Conservation (phyloP, 176 grass and related monocot genomes). For the Carex kokanica region DNA sequence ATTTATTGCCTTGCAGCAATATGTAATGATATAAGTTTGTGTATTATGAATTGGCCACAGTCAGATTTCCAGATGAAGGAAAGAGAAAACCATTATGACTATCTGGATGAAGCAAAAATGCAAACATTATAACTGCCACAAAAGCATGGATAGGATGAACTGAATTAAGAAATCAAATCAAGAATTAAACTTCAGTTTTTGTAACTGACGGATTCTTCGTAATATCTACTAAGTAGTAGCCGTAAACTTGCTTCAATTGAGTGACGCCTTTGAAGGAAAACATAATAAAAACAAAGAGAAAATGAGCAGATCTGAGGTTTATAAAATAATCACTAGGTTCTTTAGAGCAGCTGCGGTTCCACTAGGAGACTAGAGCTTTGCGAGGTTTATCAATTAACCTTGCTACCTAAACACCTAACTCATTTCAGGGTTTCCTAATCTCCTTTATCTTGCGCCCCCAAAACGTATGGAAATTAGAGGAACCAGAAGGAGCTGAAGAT, state of each 20-base stretch:
- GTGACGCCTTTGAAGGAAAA: background rate
- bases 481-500: background rate
- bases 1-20: background rate
- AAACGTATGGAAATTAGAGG: background rate
- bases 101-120: background rate
- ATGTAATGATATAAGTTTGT: background rate
- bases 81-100: background rate
- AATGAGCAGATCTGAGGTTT: background rate
- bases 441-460: background rate
- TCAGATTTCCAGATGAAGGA: background rate
- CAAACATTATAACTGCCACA: background rate
- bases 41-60: background rate
- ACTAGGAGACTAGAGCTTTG: background rate
- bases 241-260: background rate
- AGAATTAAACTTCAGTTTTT: conserved; percentile 1
- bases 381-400: background rate
- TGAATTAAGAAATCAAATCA: background rate
- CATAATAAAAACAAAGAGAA: background rate
- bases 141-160: background rate
- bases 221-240: background rate
- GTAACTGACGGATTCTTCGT: background rate
- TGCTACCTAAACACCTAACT: too few relatives aligned
- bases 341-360: background rate
- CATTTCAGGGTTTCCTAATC: background rate
- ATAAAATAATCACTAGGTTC: background rate